Conservation (phyloP, 352 stramenopile species). For the Bremia lactucae region DNA sequence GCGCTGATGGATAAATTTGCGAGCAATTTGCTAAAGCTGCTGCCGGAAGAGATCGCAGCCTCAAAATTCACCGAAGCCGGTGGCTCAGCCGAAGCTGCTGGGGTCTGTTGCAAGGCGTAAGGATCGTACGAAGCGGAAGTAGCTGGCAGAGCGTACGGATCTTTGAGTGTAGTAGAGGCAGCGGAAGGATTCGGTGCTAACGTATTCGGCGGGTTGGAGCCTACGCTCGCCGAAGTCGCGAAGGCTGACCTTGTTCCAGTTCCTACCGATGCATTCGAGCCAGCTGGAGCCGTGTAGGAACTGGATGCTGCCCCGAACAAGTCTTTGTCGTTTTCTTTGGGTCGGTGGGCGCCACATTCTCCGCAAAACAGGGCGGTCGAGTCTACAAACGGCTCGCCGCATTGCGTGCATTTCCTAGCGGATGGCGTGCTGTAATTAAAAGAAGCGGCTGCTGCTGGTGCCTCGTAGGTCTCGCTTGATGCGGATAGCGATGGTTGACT, state of each 20-base stretch:
- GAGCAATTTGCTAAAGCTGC: slow-evolving; percentile 50
- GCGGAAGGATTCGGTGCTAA: slow-evolving; percentile 7
- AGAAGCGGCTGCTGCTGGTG: slow-evolving; percentile 10
- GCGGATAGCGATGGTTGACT: neutral
- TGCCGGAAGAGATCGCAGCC: slow-evolving; percentile 19
- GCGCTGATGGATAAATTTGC: slow-evolving; percentile 44
- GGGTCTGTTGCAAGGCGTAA: slow-evolving; percentile 21
- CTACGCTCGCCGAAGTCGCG: slow-evolving; percentile 15
- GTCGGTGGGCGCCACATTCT: slow-evolving; percentile 52
- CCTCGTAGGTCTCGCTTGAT: slow-evolving; percentile 1
- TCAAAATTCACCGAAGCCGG: slow-evolving; percentile 41
- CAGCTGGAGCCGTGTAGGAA: slow-evolving; percentile 11
- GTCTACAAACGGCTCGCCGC: slow-evolving; percentile 37
- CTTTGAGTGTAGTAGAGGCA: slow-evolving; percentile 5
- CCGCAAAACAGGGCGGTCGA: slow-evolving; percentile 56
- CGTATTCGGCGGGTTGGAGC: slow-evolving; percentile 18
- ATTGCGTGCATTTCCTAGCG: slow-evolving; percentile 32
- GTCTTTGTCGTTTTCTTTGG: slow-evolving; percentile 37
- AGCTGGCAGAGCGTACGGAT: slow-evolving; percentile 19
- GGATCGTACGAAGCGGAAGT: slow-evolving; percentile 20
- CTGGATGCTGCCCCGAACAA: slow-evolving; percentile 41
- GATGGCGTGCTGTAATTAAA: slow-evolving; percentile 7
- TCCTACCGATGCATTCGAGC: slow-evolving; percentile 1
- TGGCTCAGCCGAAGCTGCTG: slow-evolving; percentile 21
- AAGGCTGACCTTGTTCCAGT: slow-evolving; percentile 16